A percentile compares a stretch with the other conserved stretches of the same genome.
These are phyloP conservation scores for Mallotus nudiflorus DNA, from an alignment of 345 rosid species.

Conservation along the genomic window DNA sequence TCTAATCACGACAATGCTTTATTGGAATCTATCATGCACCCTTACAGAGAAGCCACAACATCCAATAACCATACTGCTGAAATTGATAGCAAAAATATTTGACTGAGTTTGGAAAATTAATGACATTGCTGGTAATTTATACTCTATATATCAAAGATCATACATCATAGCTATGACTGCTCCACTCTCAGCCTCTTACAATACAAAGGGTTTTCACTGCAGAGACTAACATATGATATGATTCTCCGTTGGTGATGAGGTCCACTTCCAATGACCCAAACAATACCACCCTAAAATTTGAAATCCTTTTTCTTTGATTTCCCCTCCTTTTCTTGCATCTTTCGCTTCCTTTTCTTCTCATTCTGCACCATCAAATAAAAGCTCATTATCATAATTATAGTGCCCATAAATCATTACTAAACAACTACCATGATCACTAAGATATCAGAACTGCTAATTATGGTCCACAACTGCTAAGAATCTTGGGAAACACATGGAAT, in stretches of 20 bases:
- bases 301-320: slow-evolving; percentile 94
- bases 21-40: no score
- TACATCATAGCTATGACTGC: background rate
- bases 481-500: no score
- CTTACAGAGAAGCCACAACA: no score
- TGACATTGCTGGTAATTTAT: background rate
- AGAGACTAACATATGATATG: background rate
- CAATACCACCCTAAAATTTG: slow-evolving; percentile 50
- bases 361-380: slow-evolving; percentile 51
- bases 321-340: slow-evolving; percentile 90
- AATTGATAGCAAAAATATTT: background rate
- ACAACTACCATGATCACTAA: no score
- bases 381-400: background rate
- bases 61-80: no score
- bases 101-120: no score
- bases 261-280: background rate
- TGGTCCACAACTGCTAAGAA: no score
- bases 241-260: background rate
- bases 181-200: background rate
- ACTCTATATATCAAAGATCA: background rate
- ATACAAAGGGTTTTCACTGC: background rate
- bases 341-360: slow-evolving; percentile 89
- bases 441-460: no score
- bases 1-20: no score
- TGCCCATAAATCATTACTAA: background rate